Evolutionary conservation across 2,329 filamentous ascomycete species (phyloP), one percentile per base, ranked within the genome.

Genomic region (Trematosphaeria pertusa): DNA sequence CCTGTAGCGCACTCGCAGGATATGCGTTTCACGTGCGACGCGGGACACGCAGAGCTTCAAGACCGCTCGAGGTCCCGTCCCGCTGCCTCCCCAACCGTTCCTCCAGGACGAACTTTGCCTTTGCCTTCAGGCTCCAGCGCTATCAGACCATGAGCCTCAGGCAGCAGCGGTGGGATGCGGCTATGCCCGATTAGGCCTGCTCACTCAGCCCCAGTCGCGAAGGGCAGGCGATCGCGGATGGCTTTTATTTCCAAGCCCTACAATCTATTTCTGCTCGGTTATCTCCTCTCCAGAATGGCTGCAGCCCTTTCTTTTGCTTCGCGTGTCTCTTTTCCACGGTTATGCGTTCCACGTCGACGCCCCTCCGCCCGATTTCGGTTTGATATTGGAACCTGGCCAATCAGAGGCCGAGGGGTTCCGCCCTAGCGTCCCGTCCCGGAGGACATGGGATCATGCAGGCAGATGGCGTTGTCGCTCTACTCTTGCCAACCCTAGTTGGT

Each of bases 91-190:
- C 7, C 14, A n/a, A 30, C 28, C 11, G 24, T 33, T 33, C 9
- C 31, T 33, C 31, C 22, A 22, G 22, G 37, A 30, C 37, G 3
- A 17, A 12, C 24, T 12, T 28, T 12, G 24, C 24, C 24, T 12
- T 28, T 12, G 24, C 24, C 37, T 38, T 21, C 43, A 31, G 11
- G 28, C 20, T 12, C 6, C 31, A 6, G 14, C 9, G 10, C 14
- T n/a, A 6, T 11, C 31, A 17, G 31, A 28, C 12, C 20, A n/a
- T 12, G 14, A n/a, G 39, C 39, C 33, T 22, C 18, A 22, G 42
- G 34, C 42, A 33, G 22, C 34, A 22, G 22, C 20, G 38, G 36
- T 37, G 35, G 46, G 35, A 44, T 48, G 45, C 33, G 9, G 28
- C 21, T 34, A 40, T 24, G 34, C 36, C 45, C 18, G 11, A 21